Conservation (phyloP, 2,329 filamentous ascomycete species). For the Ophiostoma australiae region DNA sequence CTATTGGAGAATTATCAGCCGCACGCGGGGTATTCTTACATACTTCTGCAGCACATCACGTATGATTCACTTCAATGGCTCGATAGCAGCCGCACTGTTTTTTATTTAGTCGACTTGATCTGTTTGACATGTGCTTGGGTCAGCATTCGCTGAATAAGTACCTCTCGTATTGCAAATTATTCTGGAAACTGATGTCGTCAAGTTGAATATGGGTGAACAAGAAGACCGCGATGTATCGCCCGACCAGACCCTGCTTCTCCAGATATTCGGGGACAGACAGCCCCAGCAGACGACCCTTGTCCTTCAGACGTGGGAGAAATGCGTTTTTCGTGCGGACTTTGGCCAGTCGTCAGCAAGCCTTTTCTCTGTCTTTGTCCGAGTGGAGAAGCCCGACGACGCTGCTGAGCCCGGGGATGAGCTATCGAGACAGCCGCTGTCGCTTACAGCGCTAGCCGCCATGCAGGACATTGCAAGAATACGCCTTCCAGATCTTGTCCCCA, state of each 20-base stretch:
- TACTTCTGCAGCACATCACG: too few species aligned
- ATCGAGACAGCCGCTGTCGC: not conserved
- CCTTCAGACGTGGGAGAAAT: not conserved
- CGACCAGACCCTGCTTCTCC: not conserved
- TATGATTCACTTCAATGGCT: too few species aligned
- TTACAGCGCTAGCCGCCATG: not conserved
- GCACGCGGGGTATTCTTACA: too few species aligned
- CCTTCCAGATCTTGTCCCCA: not conserved
- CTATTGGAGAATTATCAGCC: too few species aligned
- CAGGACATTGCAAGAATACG: not conserved
- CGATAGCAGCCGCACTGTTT: too few species aligned
- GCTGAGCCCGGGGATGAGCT: too few species aligned
- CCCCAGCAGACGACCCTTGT: not conserved
- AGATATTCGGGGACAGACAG: not conserved
- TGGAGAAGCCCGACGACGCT: not conserved
- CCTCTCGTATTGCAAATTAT: too few species aligned
- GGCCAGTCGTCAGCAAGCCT: not conserved
- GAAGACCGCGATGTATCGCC: not conserved
- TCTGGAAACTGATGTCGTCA: not conserved
- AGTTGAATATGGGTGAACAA: not conserved
- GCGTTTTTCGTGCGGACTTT: not conserved
- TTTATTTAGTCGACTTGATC: too few species aligned
- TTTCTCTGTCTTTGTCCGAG: not conserved
- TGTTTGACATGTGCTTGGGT: too few species aligned
- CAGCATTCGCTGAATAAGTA: too few species aligned